A percentile compares a stretch with the other conserved stretches of the same genome.
phyloP scores from a whole-genome alignment of 495 filamentous ascomycete genomes.

The Parathielavia appendiculata region DNA sequence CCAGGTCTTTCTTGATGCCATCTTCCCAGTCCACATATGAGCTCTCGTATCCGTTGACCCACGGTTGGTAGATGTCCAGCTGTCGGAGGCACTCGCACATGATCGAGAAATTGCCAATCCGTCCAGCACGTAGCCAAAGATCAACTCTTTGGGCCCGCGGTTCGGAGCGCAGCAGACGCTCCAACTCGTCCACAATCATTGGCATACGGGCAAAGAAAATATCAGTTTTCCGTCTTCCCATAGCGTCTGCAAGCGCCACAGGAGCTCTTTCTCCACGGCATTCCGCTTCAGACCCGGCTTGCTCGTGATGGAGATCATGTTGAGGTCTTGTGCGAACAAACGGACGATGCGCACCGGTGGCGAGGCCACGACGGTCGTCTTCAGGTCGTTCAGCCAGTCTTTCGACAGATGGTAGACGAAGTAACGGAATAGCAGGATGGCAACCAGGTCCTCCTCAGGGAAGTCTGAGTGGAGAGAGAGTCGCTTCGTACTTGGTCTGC shows the following conservation, averaged over 20 bases:
- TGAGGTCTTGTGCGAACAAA: not conserved
- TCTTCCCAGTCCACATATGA: constrained; percentile 22
- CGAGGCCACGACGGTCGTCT: constrained; percentile 6
- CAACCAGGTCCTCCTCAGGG: constrained; percentile 10
- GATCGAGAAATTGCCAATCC: constrained; percentile 43
- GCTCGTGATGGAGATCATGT: not conserved
- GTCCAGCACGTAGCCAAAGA: constrained; percentile 37
- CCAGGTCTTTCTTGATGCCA: constrained; percentile 21
- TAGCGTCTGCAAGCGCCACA: constrained; percentile 33
- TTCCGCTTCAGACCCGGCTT: constrained; percentile 15
- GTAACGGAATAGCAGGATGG: constrained; percentile 14
- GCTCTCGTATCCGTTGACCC: constrained; percentile 39
- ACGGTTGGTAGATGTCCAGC: constrained; percentile 44
- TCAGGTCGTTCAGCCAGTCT: constrained; percentile 18
- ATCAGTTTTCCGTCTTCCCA: constrained; percentile 22
- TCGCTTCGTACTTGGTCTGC: constrained; percentile 8
- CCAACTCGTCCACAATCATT: constrained; percentile 41
- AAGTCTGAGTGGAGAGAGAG: constrained; percentile 11
- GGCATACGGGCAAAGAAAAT: constrained; percentile 30
- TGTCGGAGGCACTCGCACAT: constrained; percentile 39
- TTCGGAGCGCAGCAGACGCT: constrained; percentile 39
- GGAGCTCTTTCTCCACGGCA: constrained; percentile 23
- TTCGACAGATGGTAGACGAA: constrained; percentile 6
- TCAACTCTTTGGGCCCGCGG: constrained; percentile 27
- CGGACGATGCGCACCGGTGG: constrained; percentile 34